Evolutionary conservation across 176 grass and related monocot genomes (phyloP).

Genomic region (Oryza coarctata): DNA sequence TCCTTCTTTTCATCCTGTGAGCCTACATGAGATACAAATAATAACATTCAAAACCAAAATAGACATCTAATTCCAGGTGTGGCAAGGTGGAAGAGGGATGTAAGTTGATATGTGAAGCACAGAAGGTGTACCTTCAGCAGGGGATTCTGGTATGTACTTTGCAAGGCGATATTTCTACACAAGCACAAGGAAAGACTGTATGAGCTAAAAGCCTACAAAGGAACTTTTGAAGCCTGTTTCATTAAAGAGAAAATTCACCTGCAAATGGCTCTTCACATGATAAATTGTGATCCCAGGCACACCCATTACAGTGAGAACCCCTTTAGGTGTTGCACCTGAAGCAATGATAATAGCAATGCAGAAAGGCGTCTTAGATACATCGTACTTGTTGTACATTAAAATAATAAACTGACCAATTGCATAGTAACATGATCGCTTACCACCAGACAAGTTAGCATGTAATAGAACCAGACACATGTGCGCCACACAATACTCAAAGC

Average conservation of each 20-base stretch:
- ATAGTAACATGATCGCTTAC: conserved; percentile 34
- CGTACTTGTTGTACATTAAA: conserved; percentile 8
- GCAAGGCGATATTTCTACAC: conserved; percentile 93
- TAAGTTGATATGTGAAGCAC: conserved; percentile 20
- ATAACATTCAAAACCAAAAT: conserved; percentile 24
- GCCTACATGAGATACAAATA: conserved; percentile 45
- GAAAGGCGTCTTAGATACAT: conserved; percentile 9
- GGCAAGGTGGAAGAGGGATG: neutral
- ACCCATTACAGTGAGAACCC: conserved; percentile 94
- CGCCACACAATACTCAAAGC: conserved; percentile 19
- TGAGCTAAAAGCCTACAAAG: conserved; percentile 35
- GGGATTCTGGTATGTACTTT: conserved; percentile 93
- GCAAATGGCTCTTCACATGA: conserved; percentile 98
- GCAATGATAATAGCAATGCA: conserved; percentile 15
- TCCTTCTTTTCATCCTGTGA: conserved; percentile 92
- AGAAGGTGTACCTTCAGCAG: conserved; percentile 74
- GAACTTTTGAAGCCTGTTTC: conserved; percentile 13
- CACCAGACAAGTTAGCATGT: conserved; percentile 12
- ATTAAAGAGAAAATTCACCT: conserved; percentile 49
- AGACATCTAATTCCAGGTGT: conserved; percentile 11
- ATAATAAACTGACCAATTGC: conserved; percentile 21
- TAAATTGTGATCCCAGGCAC: conserved; percentile 98
- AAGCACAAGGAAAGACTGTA: conserved; percentile 25
- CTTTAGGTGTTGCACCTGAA: conserved; percentile 99
- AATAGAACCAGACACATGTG: conserved; percentile 21